Evolutionary conservation across 2,329 filamentous ascomycete species (phyloP), one percentile per base, ranked within the genome.

Genomic region (Aspergillus sp.): DNA sequence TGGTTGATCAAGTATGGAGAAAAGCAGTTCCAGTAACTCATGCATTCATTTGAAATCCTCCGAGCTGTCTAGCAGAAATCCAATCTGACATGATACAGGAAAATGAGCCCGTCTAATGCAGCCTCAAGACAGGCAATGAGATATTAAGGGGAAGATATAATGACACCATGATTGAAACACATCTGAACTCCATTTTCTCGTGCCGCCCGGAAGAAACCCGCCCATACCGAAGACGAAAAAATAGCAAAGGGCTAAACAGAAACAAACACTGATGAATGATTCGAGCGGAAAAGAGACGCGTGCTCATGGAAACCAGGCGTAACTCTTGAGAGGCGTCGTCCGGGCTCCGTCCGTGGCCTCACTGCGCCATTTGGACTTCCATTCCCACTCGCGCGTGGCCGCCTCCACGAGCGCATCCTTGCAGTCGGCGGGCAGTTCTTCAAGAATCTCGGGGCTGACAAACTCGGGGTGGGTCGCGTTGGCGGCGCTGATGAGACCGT

Each of bases 291-390:
- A 38, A 38, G 14, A 38, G 16, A 38, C 14, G 34, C 31, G 17
- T 29, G 23, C 6, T 65, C 50, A 74, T 34, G 71, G 70, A 56
- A 66, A 69, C 71, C 72, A 75, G 9, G 70, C 64, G 58, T 72
- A 74, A 34, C 70, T 74, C 62, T 72, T 70, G 14, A 65, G 57
- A 5, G 70, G 63, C 9, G 58, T 60, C 14, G 62, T 60, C 17
- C 71, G 62, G 14, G 63, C 52, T 4, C 78, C 79, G 64, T 83
- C 82, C 9, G 79, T 72, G 32, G 70, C 77, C 72, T 97, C 92
- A 4, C 82, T 79, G 14, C 82, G 82, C 90, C 91, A 96, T 57
- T 80, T 81, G 29, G 72, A 76, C 69, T 89, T 89, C 89, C 91
- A 97, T 49, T 81, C 73, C 55, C 74, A 70, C 70, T 96, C 89